Base-by-base conservation (phyloP, 306 rosid species). In the peach (Prunus persica) region DNA sequence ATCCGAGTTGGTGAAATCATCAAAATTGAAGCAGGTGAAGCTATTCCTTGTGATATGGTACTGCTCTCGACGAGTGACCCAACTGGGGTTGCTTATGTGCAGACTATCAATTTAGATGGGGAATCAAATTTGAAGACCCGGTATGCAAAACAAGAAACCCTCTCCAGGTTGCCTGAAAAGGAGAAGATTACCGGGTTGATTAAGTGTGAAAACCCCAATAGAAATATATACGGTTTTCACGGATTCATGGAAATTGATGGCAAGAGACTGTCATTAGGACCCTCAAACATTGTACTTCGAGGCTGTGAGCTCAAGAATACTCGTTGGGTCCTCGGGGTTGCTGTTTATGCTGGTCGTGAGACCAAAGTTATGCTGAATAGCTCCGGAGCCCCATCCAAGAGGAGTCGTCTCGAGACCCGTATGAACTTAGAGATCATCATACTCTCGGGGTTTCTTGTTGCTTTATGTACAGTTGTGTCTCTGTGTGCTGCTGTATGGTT, bases 41-140 rank as follows among this genome's bases (percentile, higher is more conserved):
- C 96, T 7, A 84, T 95, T 70, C 97, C 99, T 73, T 95, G 97
- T 87, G 99, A 95, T 72, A 84, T 95, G 82, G 97, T 92, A 69
- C 82, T 95, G 88, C 91, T 95, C 11, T 87, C 97, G 11, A 95
- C 97, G 5, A 90, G 97, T 81, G 99, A 95, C 51, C 91, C 97
- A 0, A 92, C 97, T 16, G 99, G 99, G 64, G 97, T 92, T 81
- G 97, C 97, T 1, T 92, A 90, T 81, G 93, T 95, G 74, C 99
- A 95, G 81, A 95, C 97, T 18, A 85, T 87, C 68, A 95, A 89
- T 87, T 86, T 95, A 32, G 99, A 95, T 68, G 99, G 99, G 19
- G 99, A 95, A 76, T 95, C 99, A 1, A 95, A 95, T 89, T 87
- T 95, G 93, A 95, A 95, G 80, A 90, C 97, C 32, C 74, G 99